Base-by-base conservation (phyloP, 2,329 filamentous ascomycete species). In the Colletotrichum navitas region DNA sequence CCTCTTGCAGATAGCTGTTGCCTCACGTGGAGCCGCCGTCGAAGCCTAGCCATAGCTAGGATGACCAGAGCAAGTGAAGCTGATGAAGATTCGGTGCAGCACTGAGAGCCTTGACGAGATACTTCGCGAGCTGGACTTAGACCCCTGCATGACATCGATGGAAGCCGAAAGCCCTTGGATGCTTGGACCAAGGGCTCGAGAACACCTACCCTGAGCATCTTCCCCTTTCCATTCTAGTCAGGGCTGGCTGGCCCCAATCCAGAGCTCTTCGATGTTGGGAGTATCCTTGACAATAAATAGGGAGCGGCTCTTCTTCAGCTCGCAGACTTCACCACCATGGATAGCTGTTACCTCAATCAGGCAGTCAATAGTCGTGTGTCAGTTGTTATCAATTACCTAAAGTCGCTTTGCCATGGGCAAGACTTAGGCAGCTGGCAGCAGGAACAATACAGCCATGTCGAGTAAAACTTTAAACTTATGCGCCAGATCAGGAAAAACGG, bases 41-140 rank as follows among this genome's bases (percentile, higher is more conserved):
- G 7, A 56, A 58, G 47, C 63, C 56, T 1, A 67, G 51, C 0
- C 56, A 5, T n/a, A 67, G 41, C 3, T 67, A 1, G 0, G 7
- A 39, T 2, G 68, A 45, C 21, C 1, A 5, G 14, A 49, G 56
- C 7, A 71, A 56, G 3, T 71, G 24, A 10, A 71, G 68, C 2
- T 8, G 43, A 11, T 43, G 43, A 11, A 71, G 68, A 0, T 24
- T 62, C 1, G 32, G 16, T n/a, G 67, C 24, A 2, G 18, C 16
- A 1, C 47, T 10, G 12, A 71, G 32, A 0, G 26, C 14, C 8
- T 1, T 21, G 0, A 32, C 21, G 10, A 69, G 29, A 7, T 54
- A 32, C 66, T 68, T 6, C 18, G 1, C 0, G 14, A 12, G 2
- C 7, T 0, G 39, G 16, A 18, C 18, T 41, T 24, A 32, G 43